A percentile compares a stretch with the other conserved stretches of the same genome.
These are phyloP conservation scores for Magnolia officinalis DNA, from an alignment of 164 flowering plant genomes.

Conservation along the genomic window DNA sequence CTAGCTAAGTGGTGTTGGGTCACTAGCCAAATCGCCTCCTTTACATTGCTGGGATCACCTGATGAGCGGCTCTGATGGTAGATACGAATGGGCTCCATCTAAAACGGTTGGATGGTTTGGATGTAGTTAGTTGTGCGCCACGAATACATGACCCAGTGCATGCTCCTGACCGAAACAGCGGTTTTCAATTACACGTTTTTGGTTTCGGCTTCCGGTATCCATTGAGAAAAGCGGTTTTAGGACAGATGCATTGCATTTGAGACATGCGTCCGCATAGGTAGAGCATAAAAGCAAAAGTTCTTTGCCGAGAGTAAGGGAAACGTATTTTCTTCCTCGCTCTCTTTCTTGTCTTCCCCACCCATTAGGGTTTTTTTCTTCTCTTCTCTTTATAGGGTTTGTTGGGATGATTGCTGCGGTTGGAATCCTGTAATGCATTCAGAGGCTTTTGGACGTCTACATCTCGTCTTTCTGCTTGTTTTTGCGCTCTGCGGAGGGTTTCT, in stretches of 20 bases:
- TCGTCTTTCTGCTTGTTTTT: background rate
- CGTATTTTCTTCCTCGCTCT: background rate
- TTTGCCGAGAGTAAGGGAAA: background rate
- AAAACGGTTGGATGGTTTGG: too few relatives aligned
- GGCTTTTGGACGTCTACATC: background rate
- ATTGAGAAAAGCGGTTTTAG: background rate
- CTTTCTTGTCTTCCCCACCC: background rate
- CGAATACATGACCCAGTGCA: too few relatives aligned
- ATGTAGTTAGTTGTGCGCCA: too few relatives aligned
- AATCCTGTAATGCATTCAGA: conserved; percentile 23
- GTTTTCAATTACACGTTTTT: background rate
- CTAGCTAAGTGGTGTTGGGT: too few relatives aligned
- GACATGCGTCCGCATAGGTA: background rate
- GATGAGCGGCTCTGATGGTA: too few relatives aligned
- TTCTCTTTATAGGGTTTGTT: conserved; percentile 12
- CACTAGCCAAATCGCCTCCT: too few relatives aligned
- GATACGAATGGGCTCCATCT: too few relatives aligned
- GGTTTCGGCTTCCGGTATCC: background rate
- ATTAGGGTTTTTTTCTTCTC: background rate
- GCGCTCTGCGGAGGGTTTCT: conserved; percentile 7
- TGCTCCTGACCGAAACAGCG: too few relatives aligned
- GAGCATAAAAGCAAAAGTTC: background rate
- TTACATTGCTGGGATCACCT: too few relatives aligned
- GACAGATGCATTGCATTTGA: conserved; percentile 8
- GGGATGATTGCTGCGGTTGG: background rate